Percentiles rank a stretch among this genome's conserved stretches.
Evolutionary conservation across 2,329 filamentous ascomycete genomes (phyloP).

Genomic region (Hypocreales sp.): DNA sequence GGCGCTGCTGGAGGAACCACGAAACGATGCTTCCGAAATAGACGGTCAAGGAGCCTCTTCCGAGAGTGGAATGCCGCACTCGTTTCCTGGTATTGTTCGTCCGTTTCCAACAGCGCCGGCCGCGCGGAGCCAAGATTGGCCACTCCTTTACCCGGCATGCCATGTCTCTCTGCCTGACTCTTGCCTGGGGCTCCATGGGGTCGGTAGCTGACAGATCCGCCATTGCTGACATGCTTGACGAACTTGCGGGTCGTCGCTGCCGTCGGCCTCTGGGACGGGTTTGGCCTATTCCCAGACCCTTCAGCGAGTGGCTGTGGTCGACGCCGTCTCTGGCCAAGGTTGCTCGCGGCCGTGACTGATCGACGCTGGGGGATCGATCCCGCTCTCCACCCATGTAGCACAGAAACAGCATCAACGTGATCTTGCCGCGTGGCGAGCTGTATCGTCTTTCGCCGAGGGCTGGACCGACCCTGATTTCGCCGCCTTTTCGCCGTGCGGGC

Average conservation of each 20-base stretch:
- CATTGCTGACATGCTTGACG: slow-evolving; percentile 12
- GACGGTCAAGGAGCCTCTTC: slow-evolving; percentile 38
- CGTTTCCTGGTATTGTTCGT: slow-evolving; percentile 17
- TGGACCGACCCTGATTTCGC: slow-evolving; percentile 34
- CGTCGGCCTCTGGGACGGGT: not conserved
- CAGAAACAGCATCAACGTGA: slow-evolving; percentile 38
- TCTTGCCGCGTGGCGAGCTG: slow-evolving; percentile 44
- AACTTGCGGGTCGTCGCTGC: slow-evolving; percentile 9
- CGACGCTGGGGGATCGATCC: slow-evolving; percentile 31
- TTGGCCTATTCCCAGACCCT: slow-evolving; percentile 9
- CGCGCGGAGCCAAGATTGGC: slow-evolving; percentile 7
- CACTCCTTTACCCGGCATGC: not conserved
- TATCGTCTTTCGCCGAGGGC: slow-evolving; percentile 39
- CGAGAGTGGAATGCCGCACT: slow-evolving; percentile 28
- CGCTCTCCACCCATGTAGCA: slow-evolving; percentile 39
- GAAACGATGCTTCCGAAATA: too few relatives aligned
- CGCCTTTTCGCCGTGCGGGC: slow-evolving; percentile 37
- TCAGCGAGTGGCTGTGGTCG: slow-evolving; percentile 7
- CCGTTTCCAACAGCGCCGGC: slow-evolving; percentile 41
- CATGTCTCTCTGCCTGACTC: not conserved
- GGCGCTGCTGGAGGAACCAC: too few relatives aligned
- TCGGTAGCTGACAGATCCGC: slow-evolving; percentile 12
- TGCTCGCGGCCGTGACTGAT: slow-evolving; percentile 13
- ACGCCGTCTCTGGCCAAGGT: slow-evolving; percentile 3
- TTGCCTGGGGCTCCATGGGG: slow-evolving; percentile 1